These are phyloP conservation scores for Aspergillus sp. DNA, from an alignment of 2,329 filamentous ascomycete species.

Conservation along the genomic window DNA sequence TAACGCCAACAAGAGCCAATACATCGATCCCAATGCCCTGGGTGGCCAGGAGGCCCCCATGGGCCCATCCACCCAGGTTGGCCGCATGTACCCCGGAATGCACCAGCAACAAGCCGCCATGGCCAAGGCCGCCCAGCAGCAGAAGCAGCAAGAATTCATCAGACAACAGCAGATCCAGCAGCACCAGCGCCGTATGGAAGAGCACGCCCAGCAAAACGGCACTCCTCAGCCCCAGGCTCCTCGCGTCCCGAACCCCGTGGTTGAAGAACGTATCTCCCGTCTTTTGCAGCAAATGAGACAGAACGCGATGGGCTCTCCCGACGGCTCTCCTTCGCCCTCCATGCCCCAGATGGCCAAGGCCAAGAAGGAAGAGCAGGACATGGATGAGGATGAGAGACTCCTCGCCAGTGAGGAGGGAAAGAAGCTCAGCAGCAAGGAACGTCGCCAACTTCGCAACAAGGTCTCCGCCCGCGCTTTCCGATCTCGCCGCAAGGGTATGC, in stretches of 20 bases:
- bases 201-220: constrained; percentile 20
- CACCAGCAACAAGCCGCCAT: constrained; percentile 83
- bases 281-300: constrained; percentile 88
- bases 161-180: constrained; percentile 53
- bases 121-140: constrained; percentile 67
- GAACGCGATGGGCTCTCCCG: constrained; percentile 55
- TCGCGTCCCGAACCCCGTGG: constrained; percentile 58
- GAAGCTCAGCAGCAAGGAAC: constrained; percentile 97
- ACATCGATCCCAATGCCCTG: constrained; percentile 70
- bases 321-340: constrained; percentile 37
- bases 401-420: constrained; percentile 97
- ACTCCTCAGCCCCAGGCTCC: constrained; percentile 26
- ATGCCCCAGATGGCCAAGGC: constrained; percentile 66
- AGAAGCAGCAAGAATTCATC: constrained; percentile 55
- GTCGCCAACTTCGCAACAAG: constrained; percentile 96
- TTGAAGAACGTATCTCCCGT: constrained; percentile 91
- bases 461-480: constrained; percentile 97
- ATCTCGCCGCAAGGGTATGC: constrained; percentile 91
- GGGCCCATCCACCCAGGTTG: constrained; percentile 52
- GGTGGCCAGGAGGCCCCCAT: constrained; percentile 55
- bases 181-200: constrained; percentile 21
- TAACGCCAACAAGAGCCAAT: constrained; percentile 44
- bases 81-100: constrained; percentile 86
- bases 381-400: constrained; percentile 95
- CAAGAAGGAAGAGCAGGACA: constrained; percentile 95